Evolutionary conservation across 2,329 filamentous ascomycete species (phyloP).

Genomic region (Colletotrichum sp.): DNA sequence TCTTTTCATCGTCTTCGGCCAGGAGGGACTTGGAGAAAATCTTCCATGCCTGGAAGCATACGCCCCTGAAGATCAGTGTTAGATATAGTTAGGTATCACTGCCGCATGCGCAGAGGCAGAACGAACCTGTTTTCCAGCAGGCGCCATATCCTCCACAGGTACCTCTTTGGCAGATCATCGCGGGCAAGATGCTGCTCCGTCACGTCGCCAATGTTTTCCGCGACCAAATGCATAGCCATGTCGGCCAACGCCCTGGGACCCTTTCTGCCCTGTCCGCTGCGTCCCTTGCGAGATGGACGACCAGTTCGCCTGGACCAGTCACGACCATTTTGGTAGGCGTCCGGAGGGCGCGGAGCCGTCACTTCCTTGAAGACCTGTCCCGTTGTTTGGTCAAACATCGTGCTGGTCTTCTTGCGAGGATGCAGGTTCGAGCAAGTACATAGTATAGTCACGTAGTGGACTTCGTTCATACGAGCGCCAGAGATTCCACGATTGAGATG

Average conservation of each 20-base stretch:
- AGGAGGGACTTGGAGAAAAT: slow-evolving; percentile 39
- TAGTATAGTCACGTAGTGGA: neutral
- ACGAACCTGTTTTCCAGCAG: slow-evolving; percentile 43
- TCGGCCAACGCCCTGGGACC: slow-evolving; percentile 43
- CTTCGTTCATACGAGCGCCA: neutral
- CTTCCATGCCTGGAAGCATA: slow-evolving; percentile 45
- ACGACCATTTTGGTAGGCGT: slow-evolving; percentile 23
- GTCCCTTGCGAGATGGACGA: slow-evolving; percentile 26
- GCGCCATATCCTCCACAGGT: slow-evolving; percentile 43
- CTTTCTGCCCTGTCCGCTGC: slow-evolving; percentile 24
- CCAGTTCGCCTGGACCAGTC: slow-evolving; percentile 41
- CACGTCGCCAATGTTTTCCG: slow-evolving; percentile 39
- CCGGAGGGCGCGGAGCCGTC: slow-evolving; percentile 32
- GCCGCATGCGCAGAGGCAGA: neutral
- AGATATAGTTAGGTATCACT: neutral
- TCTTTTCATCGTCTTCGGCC: slow-evolving; percentile 35
- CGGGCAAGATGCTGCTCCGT: slow-evolving; percentile 33
- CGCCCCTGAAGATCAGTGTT: slow-evolving; percentile 29
- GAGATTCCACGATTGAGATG: neutral
- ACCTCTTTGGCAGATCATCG: slow-evolving; percentile 35
- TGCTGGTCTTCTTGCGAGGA: neutral
- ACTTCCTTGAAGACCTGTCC: slow-evolving; percentile 44
- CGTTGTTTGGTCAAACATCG: slow-evolving; percentile 36
- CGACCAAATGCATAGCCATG: slow-evolving; percentile 41
- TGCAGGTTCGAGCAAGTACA: neutral